These are phyloP conservation scores for Rhodotorula sp. DNA, from an alignment of 1,284 basidiomycete species.

Conservation along the genomic window DNA sequence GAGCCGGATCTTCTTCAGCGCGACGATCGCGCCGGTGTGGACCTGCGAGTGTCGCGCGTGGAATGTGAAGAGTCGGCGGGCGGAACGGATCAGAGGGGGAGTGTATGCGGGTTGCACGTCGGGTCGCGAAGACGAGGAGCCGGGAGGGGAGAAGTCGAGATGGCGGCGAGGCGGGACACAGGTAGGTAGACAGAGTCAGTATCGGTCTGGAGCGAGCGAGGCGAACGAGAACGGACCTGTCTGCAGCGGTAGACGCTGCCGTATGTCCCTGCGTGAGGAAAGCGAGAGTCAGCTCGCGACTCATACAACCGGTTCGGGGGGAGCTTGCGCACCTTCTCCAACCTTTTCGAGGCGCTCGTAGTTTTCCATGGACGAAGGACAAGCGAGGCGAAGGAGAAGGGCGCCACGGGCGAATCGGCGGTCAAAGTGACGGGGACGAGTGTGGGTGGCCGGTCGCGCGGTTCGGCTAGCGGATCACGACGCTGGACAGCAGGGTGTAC, in stretches of 20 bases:
- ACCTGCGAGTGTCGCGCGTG: conserved; percentile 21
- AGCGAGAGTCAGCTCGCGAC: neutral
- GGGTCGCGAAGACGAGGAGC: neutral
- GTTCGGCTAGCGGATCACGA: too few relatives aligned
- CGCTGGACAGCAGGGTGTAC: too few relatives aligned
- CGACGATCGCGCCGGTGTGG: conserved; percentile 72
- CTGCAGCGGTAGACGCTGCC: conserved; percentile 81
- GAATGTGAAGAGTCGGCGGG: neutral
- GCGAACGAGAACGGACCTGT: conserved; percentile 8
- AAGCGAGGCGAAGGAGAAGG: too few relatives aligned
- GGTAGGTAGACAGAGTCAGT: neutral
- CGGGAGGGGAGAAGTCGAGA: conserved; percentile 32
- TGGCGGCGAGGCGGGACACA: conserved; percentile 10
- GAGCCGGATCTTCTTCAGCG: conserved; percentile 95
- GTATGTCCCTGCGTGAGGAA: conserved; percentile 76
- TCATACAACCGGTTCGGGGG: too few relatives aligned
- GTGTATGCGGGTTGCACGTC: neutral
- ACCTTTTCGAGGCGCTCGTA: conserved; percentile 43
- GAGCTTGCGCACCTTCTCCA: conserved; percentile 37
- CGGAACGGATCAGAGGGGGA: neutral
- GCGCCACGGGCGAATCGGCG: too few relatives aligned
- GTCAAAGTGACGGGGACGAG: too few relatives aligned
- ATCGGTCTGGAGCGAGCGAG: neutral
- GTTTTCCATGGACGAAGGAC: conserved; percentile 33
- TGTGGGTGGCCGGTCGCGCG: neutral